A percentile compares a stretch with the other conserved stretches of the same genome.
Evolutionary conservation across 176 grass and related monocot genomes (phyloP).

Genomic region (Stipa capillata): DNA sequence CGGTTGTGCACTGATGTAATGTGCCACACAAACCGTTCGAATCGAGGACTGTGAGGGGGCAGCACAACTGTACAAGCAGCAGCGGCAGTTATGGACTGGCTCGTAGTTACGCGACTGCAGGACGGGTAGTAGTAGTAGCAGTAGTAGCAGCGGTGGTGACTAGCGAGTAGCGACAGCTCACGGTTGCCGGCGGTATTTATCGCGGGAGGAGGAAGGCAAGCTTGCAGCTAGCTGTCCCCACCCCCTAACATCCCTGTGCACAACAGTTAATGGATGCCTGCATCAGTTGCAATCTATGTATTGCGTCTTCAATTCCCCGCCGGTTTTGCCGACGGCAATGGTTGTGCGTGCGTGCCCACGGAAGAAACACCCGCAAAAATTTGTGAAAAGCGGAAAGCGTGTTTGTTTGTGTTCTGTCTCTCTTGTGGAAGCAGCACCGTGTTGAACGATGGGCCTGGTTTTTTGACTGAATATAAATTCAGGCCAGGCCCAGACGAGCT

Average conservation of each 20-base stretch:
- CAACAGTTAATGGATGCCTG: not conserved
- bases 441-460: no score
- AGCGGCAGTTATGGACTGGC: not conserved
- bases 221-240: constrained; percentile 4
- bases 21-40: not conserved
- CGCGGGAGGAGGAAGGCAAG: not conserved
- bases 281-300: no score
- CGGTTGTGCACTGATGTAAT: no score
- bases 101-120: not conserved
- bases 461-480: no score
- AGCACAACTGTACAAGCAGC: not conserved
- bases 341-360: not conserved
- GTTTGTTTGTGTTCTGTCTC: no score
- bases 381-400: no score
- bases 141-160: not conserved
- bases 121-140: no score
- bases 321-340: not conserved
- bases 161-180: not conserved
- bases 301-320: not conserved
- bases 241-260: not conserved
- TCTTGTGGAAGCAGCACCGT: no score
- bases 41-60: not conserved
- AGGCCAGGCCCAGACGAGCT: not conserved
- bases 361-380: no score
- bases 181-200: not conserved